These are phyloP conservation scores for Raphanus raphanistrum DNA, from an alignment of 345 rosid species.

Conservation along the genomic window DNA sequence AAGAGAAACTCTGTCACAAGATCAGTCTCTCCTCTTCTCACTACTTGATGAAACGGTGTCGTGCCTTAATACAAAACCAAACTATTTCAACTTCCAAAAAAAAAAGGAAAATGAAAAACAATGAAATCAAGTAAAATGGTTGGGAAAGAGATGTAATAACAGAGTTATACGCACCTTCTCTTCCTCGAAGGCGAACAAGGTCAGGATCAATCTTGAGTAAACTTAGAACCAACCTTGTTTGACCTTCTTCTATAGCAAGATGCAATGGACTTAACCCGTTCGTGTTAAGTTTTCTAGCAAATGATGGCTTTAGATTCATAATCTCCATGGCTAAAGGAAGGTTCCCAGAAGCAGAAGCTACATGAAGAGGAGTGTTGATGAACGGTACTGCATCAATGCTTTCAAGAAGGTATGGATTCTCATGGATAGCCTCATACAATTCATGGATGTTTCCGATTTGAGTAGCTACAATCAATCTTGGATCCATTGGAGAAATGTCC, in stretches of 20 bases:
- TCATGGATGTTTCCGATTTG: constrained; percentile 23
- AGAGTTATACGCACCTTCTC: constrained; percentile 28
- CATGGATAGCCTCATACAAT: constrained; percentile 27
- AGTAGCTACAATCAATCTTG: constrained; percentile 18
- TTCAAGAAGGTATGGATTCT: constrained; percentile 32
- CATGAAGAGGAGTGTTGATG: constrained; percentile 42
- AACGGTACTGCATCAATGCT: constrained; percentile 40
- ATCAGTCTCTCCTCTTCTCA: constrained; percentile 27
- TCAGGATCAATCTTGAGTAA: constrained; percentile 21
- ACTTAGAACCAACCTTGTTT: not conserved
- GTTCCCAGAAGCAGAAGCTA: constrained; percentile 37
- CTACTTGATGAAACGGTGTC: constrained; percentile 35
- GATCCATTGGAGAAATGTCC: constrained; percentile 27
- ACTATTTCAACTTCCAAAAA: not conserved
- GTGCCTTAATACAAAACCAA: constrained; percentile 9
- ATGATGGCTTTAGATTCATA: constrained; percentile 42
- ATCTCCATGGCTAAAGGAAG: constrained; percentile 39
- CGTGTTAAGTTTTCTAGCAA: constrained; percentile 41
- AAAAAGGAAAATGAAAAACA: not conserved
- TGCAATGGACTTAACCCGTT: constrained; percentile 39
- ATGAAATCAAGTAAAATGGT: not conserved
- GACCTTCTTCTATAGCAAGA: constrained; percentile 34
- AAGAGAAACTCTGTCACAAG: constrained; percentile 31
- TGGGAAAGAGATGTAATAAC: not conserved
- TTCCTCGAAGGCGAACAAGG: constrained; percentile 31